phyloP scores from a whole-genome alignment of 208 protist genomes.

The Trypanosoma platydactyli region DNA sequence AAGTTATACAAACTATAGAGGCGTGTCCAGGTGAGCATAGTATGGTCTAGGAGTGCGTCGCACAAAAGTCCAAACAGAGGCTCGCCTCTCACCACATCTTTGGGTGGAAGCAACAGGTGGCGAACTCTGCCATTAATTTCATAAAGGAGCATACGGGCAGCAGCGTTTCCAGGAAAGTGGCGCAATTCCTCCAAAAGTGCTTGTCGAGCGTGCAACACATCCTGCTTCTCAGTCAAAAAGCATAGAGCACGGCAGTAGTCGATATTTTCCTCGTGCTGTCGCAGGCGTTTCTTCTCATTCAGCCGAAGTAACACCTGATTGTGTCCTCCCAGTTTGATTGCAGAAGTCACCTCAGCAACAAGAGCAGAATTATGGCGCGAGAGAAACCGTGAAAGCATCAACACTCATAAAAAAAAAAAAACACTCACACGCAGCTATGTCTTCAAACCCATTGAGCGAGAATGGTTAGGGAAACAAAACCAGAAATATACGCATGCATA shows the following conservation, averaged over 20 bases:
- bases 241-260: constrained; percentile 75
- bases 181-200: constrained; percentile 75
- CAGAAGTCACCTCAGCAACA: constrained; percentile 4
- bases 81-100: constrained; percentile 38
- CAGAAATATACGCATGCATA: too few relatives aligned
- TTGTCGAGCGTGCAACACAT: constrained; percentile 62
- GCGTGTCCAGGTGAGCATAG: constrained; percentile 80
- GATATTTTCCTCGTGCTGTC: constrained; percentile 32
- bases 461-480: background rate
- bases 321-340: constrained; percentile 18
- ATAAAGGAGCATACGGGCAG: constrained; percentile 40
- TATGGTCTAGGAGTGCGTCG: constrained; percentile 70
- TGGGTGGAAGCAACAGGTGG: constrained; percentile 42
- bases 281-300: constrained; percentile 46
- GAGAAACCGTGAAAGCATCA: constrained; percentile 16
- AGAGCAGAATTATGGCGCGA: background rate
- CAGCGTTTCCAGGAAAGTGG: constrained; percentile 37
- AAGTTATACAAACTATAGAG: constrained; percentile 55
- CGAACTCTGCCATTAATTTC: constrained; percentile 48
- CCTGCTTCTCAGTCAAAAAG: constrained; percentile 42
- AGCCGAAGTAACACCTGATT: constrained; percentile 35
- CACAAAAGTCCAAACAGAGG: constrained; percentile 74
- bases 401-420: background rate
- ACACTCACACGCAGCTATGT: background rate
- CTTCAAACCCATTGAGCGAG: background rate